phyloP scores from a whole-genome alignment of 176 grass and related monocot genomes.

The Olyra latifolia region DNA sequence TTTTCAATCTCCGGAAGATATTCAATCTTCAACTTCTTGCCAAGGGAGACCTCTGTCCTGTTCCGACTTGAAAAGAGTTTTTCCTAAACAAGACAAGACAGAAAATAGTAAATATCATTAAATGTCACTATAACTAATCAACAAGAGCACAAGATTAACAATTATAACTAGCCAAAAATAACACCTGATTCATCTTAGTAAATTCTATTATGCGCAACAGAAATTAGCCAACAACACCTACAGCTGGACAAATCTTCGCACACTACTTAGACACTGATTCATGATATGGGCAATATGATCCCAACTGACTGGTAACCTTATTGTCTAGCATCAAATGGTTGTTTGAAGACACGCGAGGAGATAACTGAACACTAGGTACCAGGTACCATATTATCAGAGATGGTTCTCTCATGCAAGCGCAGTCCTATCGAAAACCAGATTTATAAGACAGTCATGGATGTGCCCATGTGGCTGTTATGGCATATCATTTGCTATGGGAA shows the following conservation, averaged over 20 bases:
- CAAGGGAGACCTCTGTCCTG: constrained; percentile 91
- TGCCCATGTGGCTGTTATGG: not conserved
- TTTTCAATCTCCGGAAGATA: constrained; percentile 97
- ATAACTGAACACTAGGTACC: not conserved
- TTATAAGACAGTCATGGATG: not conserved
- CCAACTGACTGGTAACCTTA: not conserved
- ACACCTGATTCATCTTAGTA: not conserved
- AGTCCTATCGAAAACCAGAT: not conserved
- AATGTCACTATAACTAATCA: not conserved
- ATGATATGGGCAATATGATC: not conserved
- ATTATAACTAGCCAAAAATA: not conserved
- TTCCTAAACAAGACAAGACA: constrained; percentile 61
- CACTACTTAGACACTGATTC: not conserved
- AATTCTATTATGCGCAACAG: not conserved
- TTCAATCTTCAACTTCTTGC: constrained; percentile 98
- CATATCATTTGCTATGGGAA: not conserved
- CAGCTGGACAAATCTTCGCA: constrained; percentile 7
- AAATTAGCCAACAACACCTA: constrained; percentile 5
- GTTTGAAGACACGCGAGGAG: not conserved
- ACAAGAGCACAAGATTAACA: constrained; percentile 12
- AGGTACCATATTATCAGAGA: not conserved
- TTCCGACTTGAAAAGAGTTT: constrained; percentile 96
- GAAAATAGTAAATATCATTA: constrained; percentile 15
- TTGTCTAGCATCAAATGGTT: not conserved
- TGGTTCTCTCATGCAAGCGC: not conserved